phyloP scores from a whole-genome alignment of 2,329 filamentous ascomycete genomes.

The Colletotrichum brevisporum region DNA sequence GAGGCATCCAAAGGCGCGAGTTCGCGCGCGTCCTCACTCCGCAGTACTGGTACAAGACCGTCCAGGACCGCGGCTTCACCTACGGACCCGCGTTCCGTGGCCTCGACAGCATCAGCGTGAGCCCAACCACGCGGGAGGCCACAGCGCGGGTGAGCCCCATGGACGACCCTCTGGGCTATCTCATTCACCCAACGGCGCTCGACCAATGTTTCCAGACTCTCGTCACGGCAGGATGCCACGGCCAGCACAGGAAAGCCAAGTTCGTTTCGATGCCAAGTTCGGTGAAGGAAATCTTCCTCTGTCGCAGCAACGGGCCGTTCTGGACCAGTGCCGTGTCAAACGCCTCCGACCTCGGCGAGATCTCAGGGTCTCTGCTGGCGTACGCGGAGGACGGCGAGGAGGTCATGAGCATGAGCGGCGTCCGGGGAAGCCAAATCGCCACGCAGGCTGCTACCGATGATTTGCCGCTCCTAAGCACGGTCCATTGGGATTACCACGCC shows the following conservation, averaged over 20 bases:
- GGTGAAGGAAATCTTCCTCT: background rate
- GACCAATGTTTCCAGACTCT: slow-evolving; percentile 52
- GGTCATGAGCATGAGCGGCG: slow-evolving; percentile 8
- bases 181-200: slow-evolving; percentile 56
- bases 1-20: slow-evolving; percentile 32
- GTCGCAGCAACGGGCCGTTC: background rate
- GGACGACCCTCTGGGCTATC: slow-evolving; percentile 39
- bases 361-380: background rate
- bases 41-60: slow-evolving; percentile 45
- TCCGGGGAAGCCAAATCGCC: slow-evolving; percentile 1
- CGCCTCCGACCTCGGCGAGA: background rate
- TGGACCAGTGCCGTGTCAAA: slow-evolving; percentile 6
- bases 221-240: slow-evolving; percentile 41
- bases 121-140: slow-evolving; percentile 41
- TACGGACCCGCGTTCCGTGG: slow-evolving; percentile 50
- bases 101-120: slow-evolving; percentile 43
- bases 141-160: slow-evolving; percentile 37
- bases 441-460: slow-evolving; percentile 8
- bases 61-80: slow-evolving; percentile 47
- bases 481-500: background rate
- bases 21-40: background rate
- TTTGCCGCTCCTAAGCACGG: background rate
- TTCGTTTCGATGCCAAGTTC: slow-evolving; percentile 4
- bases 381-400: slow-evolving; percentile 3
- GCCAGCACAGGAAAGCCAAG: slow-evolving; percentile 3